Evolutionary conservation across 2,329 filamentous ascomycete species (phyloP), one percentile per base, ranked within the genome.

Genomic region (Colletotrichum sp.): DNA sequence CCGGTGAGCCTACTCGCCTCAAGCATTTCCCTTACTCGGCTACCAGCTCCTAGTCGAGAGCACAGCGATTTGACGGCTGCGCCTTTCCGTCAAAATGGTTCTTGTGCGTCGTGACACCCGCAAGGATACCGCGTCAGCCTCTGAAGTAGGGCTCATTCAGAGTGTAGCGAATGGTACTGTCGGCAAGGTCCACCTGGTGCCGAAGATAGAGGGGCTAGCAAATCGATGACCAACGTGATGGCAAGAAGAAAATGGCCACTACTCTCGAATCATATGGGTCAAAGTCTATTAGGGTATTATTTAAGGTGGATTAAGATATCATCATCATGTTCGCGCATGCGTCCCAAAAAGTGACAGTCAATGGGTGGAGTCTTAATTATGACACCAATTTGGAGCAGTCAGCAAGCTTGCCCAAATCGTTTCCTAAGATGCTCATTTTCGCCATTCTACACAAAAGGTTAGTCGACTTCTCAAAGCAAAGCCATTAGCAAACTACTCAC

Each of bases 361-460:
- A 21, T 52, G n/a, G n/a, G 6, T 21, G 1, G 6, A 1, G 4
- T 2, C 2, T 21, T 3, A 52, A 13, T 58, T 55, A 34, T 66
- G 5, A 14, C 5, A 72, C 10, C 36, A 72, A 30, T 21, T 72
- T 72, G 7, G 70, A 72, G 21, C 70, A 68, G 55, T 72, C 70
- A 13, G 70, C 28, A n/a, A 72, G 70, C 36, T 68, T 72, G 7
- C 70, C 55, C 28, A 68, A 13, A 38, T 72, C 63, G n/a, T 68
- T 72, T 10, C 69, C 69, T 55, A 72, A 61, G 28, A 72, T 68
- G n/a, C 55, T 68, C 70, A 72, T 72, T 56, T 68, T 72, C 2
- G 18, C 63, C 70, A 72, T 68, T 2, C 63, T 72, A 10, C 14
- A 1, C 21, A 12, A 7, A 16, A 52, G 9, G 18, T 72, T 14